Evolutionary conservation across 768 basidiomycete species (phyloP).

Genomic region (Kwoniella heveanensis): DNA sequence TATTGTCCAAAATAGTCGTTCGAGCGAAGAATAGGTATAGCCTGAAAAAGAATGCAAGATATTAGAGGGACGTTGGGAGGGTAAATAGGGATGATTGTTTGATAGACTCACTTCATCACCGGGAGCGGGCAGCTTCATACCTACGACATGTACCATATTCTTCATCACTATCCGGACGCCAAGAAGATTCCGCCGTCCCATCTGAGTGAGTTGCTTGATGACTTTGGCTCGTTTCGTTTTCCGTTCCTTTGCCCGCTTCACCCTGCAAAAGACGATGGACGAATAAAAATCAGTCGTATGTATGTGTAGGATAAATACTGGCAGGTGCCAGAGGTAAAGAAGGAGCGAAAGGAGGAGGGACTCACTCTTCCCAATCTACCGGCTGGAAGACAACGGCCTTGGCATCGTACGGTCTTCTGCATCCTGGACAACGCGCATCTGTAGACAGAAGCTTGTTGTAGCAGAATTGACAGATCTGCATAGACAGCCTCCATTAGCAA

Average conservation of each 20-base stretch:
- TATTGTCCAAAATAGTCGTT: slow-evolving; percentile 98
- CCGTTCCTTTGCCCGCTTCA: slow-evolving; percentile 90
- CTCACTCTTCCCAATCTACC: slow-evolving; percentile 92
- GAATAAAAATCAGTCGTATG: neutral
- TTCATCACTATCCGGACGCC: slow-evolving; percentile 97
- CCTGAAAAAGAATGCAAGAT: slow-evolving; percentile 59
- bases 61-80: too few relatives aligned
- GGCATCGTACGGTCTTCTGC: slow-evolving; percentile 87
- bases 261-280: slow-evolving; percentile 60
- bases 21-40: slow-evolving; percentile 87
- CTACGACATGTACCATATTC: slow-evolving; percentile 93
- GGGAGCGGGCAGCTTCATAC: slow-evolving; percentile 88
- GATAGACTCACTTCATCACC: slow-evolving; percentile 86
- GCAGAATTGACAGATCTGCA: slow-evolving; percentile 97
- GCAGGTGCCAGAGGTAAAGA: neutral
- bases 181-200: slow-evolving; percentile 80
- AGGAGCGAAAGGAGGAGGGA: slow-evolving; percentile 33
- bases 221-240: slow-evolving; percentile 94
- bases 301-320: too few relatives aligned
- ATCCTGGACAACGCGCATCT: slow-evolving; percentile 96
- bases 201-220: slow-evolving; percentile 86
- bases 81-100: too few relatives aligned
- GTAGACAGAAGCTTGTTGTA: slow-evolving; percentile 98
- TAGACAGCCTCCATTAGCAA: neutral
- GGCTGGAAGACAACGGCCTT: slow-evolving; percentile 93